Evolutionary conservation across 2,329 filamentous ascomycete genomes (phyloP).

Genomic region (Hymenoscyphus occultus): DNA sequence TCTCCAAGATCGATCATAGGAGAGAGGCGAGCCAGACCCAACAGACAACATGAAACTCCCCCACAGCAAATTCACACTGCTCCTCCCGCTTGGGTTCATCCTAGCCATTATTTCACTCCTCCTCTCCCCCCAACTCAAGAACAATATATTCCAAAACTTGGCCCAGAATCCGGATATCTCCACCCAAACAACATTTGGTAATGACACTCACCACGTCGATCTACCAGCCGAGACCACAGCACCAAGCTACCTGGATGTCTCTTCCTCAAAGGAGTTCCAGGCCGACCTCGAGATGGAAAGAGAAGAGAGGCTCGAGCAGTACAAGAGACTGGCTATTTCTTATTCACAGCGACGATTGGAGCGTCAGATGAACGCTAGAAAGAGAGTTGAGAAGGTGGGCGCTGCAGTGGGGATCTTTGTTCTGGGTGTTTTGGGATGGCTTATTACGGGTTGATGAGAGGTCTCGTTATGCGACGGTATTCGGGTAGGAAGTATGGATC

Average conservation of each 20-base stretch:
- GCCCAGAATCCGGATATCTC: neutral
- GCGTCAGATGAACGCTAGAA: neutral
- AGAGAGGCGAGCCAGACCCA: neutral
- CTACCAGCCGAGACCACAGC: neutral
- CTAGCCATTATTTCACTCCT: neutral
- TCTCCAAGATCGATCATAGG: neutral
- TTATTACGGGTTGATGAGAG: neutral
- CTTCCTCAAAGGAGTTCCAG: neutral
- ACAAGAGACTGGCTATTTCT: neutral
- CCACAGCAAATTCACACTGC: neutral
- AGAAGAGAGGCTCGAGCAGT: neutral
- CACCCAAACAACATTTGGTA: neutral
- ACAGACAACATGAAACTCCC: neutral
- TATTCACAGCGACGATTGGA: neutral
- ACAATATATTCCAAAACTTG: neutral
- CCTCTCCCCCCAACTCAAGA: neutral
- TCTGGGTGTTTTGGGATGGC: conserved; percentile 4
- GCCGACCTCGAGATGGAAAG: neutral
- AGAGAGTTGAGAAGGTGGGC: conserved; percentile 10
- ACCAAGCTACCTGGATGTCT: neutral
- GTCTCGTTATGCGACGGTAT: neutral
- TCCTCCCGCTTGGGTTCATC: neutral
- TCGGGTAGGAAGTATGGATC: neutral
- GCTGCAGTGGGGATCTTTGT: conserved; percentile 3
- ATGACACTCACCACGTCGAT: neutral